phyloP scores from a whole-genome alignment of 345 rosid genomes.

The Passiflora organensis region DNA sequence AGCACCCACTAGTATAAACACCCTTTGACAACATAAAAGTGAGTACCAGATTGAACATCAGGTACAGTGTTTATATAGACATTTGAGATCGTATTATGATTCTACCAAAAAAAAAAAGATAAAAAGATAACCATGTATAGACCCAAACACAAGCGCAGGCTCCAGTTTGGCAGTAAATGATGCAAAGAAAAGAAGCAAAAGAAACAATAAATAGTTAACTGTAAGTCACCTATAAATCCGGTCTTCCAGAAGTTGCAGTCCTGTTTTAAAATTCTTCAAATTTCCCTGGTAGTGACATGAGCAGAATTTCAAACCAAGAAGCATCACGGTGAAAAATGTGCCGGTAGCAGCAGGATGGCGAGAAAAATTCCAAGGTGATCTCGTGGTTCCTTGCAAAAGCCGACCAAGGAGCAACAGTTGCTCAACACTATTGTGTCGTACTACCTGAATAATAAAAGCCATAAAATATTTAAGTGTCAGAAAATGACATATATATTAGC shows the following conservation, averaged over 20 bases:
- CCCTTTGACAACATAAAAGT: no score
- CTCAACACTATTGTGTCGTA: constrained; percentile 83
- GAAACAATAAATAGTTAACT: not conserved
- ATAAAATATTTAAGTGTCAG: no score
- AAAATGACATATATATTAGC: no score
- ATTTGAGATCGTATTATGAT: no score
- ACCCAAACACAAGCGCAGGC: no score
- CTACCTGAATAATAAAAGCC: constrained; percentile 43
- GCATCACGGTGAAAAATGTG: constrained; percentile 94
- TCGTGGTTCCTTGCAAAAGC: constrained; percentile 83
- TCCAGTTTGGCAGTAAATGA: not conserved
- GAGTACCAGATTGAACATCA: no score
- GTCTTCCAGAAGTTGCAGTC: constrained; percentile 90
- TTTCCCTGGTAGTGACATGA: constrained; percentile 79
- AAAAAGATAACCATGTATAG: no score
- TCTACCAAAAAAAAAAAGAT: no score
- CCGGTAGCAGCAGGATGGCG: constrained; percentile 97
- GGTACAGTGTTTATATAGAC: no score
- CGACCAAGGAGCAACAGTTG: constrained; percentile 95
- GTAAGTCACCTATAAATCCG: constrained; percentile 69
- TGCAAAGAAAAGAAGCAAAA: constrained; percentile 1
- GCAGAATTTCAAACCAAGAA: constrained; percentile 95
- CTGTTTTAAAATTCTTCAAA: constrained; percentile 77
- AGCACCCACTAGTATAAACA: no score
- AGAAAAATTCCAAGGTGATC: constrained; percentile 85